A percentile compares a stretch with the other conserved stretches of the same genome.
Evolutionary conservation across 163 green algal species (phyloP).

Genomic region (Scenedesmus sp.): DNA sequence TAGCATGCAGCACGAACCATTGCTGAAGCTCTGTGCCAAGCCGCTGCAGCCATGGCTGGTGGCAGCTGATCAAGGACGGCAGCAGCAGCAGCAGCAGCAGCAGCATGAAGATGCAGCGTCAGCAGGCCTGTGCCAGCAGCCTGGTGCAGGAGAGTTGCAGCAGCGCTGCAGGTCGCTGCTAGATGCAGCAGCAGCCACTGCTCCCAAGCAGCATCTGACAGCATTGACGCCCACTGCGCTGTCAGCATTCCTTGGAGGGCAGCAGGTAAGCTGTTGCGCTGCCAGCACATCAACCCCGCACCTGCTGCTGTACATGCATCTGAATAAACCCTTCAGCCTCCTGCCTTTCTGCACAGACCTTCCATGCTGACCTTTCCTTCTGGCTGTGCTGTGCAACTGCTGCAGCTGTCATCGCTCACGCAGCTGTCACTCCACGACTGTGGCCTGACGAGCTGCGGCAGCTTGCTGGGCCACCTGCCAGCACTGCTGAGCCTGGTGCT

Average conservation of each 20-base stretch:
- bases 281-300: not conserved
- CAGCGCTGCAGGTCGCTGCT: not conserved
- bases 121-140: not conserved
- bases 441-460: slow-evolving; percentile 45
- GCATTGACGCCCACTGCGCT: not conserved
- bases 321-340: not conserved
- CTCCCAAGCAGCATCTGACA: not conserved
- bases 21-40: slow-evolving; percentile 14
- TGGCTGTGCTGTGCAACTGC: not conserved
- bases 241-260: not conserved
- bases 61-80: not conserved
- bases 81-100: slow-evolving; percentile 5
- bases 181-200: not conserved
- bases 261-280: not conserved
- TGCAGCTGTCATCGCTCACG: slow-evolving; percentile 54
- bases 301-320: not conserved
- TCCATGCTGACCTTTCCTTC: not conserved
- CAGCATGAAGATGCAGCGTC: not conserved
- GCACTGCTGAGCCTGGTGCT: slow-evolving; percentile 18
- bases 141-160: not conserved
- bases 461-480: slow-evolving; percentile 56
- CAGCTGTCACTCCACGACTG: slow-evolving; percentile 73
- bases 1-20: not conserved
- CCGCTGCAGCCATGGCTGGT: slow-evolving; percentile 2
- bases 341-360: not conserved